Conservation (phyloP, 306 rosid genomes). For the Quercus wislizeni region DNA sequence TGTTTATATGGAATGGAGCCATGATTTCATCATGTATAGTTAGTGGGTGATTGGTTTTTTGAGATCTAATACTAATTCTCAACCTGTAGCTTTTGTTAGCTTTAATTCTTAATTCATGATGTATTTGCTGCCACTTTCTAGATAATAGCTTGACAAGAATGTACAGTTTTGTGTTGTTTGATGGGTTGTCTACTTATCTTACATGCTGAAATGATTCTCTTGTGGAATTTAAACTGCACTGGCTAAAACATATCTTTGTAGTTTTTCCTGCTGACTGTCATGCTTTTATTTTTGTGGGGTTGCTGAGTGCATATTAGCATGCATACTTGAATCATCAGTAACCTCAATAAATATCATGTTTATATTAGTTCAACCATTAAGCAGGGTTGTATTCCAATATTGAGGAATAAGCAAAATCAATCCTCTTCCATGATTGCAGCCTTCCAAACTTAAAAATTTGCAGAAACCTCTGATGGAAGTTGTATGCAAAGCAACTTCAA, state of each 20-base stretch:
- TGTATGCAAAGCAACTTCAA: too few species aligned
- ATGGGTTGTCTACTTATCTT: neutral
- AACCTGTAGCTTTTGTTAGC: conserved; percentile 13
- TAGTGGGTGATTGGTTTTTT: conserved; percentile 1
- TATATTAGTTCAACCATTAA: neutral
- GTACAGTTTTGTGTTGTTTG: neutral
- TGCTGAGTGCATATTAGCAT: too few species aligned
- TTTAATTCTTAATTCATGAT: conserved; percentile 12
- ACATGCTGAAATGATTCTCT: neutral
- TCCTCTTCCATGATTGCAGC: too few species aligned
- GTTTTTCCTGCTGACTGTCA: too few species aligned
- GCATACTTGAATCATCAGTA: too few species aligned
- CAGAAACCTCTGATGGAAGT: too few species aligned
- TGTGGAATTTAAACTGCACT: too few species aligned
- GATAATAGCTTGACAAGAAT: neutral
- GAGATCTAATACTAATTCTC: conserved; percentile 3
- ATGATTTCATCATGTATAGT: neutral
- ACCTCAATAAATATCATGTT: neutral
- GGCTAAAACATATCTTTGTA: too few species aligned
- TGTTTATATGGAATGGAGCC: neutral
- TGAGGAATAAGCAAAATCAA: neutral
- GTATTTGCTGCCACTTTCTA: conserved; percentile 30
- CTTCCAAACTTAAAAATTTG: too few species aligned
- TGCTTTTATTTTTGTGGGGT: too few species aligned
- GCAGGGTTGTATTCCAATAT: neutral